Percentiles rank a stretch among this genome's conserved stretches.
These are phyloP conservation scores for Fusarium pseudograminearum DNA, from an alignment of 2,329 filamentous ascomycete species.

Conservation along the genomic window DNA sequence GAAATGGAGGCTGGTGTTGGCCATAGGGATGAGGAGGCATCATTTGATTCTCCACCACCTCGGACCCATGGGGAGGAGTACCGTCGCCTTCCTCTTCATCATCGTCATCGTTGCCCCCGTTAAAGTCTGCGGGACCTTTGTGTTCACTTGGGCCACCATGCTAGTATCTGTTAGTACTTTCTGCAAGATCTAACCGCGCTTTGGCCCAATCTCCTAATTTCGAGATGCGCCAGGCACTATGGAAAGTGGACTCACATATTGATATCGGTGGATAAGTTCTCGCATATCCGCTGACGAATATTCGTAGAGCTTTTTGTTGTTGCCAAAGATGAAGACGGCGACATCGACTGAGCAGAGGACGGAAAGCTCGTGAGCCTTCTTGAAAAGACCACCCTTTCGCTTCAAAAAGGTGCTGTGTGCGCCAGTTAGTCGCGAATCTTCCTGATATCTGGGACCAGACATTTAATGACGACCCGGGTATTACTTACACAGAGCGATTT, in stretches of 20 bases:
- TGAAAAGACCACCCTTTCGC: constrained; percentile 98
- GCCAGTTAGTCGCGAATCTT: constrained; percentile 37
- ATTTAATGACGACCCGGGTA: background rate
- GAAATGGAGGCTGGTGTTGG: constrained; percentile 70
- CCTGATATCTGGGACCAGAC: background rate
- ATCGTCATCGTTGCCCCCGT: constrained; percentile 87
- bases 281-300: constrained; percentile 96
- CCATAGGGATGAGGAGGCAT: constrained; percentile 78
- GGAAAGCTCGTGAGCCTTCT: constrained; percentile 98
- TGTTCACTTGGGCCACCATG: constrained; percentile 95
- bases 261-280: constrained; percentile 87
- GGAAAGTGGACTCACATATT: constrained; percentile 77
- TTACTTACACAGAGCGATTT: constrained; percentile 93
- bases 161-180: constrained; percentile 59
- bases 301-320: constrained; percentile 99
- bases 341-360: constrained; percentile 99
- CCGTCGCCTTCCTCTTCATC: constrained; percentile 79
- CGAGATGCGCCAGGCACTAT: constrained; percentile 5
- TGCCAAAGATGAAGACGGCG: constrained; percentile 97
- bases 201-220: background rate
- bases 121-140: constrained; percentile 94
- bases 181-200: background rate
- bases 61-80: constrained; percentile 75
- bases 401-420: constrained; percentile 88
- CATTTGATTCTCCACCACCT: constrained; percentile 69